Evolutionary conservation across 2,329 filamentous ascomycete genomes (phyloP), one percentile per base, ranked within the genome.

Genomic region (Talaromyces atroroseus): DNA sequence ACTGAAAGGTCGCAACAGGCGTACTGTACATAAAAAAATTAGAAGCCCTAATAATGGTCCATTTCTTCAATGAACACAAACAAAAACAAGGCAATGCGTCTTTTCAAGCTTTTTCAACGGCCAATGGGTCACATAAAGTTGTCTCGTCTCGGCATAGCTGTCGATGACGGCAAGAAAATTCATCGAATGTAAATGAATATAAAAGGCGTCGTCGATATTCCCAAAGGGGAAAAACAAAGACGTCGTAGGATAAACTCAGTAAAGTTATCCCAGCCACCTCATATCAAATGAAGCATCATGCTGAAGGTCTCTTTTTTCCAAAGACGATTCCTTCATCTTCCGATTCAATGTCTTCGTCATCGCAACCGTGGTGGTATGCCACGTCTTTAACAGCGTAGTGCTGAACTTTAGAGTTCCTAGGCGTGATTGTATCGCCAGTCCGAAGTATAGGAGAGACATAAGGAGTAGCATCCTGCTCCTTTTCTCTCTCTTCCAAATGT

Each of bases 311-410:
- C 47, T 58, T 58, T 42, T 70, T 72, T 26, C 72, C 72, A 58
- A 75, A 71, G 21, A 74, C 64, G 34, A 76, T 68, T 2, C 65
- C 72, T 65, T 76, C 73, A 34, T 76, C 73, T 61, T 75, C 73
- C 2, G 72, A 74, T 20, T 74, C 71, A 36, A 68, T 66, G n/a
- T 74, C 67, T 60, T 75, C 73, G 52, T 75, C 71, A 51, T 74
- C 71, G 53, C 70, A 74, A 59, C 74, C 72, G 56, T 74, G 74
- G 45, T 65, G 65, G 34, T 64, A 66, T 54, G 74, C 70, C 32
- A 74, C 70, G 45, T 74, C 72, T 57, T 74, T 67, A 3, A n/a
- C n/a, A n/a, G 46, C 12, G 6, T 60, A 62, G 11, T 64, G 61
- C 8, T 65, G 64, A 2, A 55, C 59, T 2, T 62, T 62, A 38